Conservation (phyloP, 129 eudicot species). For the Chrysanthemum seticuspe region DNA sequence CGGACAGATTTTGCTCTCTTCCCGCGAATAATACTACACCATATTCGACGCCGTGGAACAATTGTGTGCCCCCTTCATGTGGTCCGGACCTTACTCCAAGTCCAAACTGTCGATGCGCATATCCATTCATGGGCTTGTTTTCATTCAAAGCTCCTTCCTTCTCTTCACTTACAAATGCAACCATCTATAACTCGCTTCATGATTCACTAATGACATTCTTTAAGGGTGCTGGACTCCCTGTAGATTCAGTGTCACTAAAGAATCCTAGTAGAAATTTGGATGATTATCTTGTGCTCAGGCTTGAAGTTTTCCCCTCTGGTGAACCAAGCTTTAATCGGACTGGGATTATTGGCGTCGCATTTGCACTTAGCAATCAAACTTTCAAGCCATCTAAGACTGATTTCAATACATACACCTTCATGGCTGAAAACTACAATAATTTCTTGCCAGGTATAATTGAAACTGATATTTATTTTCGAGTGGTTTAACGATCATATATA, state of each 20-base stretch:
- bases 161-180: constrained; percentile 41
- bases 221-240: constrained; percentile 30
- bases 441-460: constrained; percentile 35
- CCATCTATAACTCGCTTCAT: constrained; percentile 32
- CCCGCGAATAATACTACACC: constrained; percentile 24
- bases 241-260: constrained; percentile 54
- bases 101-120: constrained; percentile 62
- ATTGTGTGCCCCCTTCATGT: constrained; percentile 48
- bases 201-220: constrained; percentile 32
- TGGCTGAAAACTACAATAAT: constrained; percentile 32
- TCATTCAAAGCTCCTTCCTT: constrained; percentile 67
- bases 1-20: constrained; percentile 35
- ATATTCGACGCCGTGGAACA: constrained; percentile 42
- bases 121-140: constrained; percentile 60
- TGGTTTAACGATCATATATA: not conserved
- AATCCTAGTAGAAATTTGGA: constrained; percentile 33
- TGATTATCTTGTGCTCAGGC: constrained; percentile 41
- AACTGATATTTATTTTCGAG: too few relatives aligned
- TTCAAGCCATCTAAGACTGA: constrained; percentile 38
- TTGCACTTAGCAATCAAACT: constrained; percentile 52
- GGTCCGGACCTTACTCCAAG: constrained; percentile 36
- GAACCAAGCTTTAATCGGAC: constrained; percentile 48
- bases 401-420: constrained; percentile 54
- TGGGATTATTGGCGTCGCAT: constrained; percentile 39
- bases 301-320: constrained; percentile 58